Base-by-base conservation (phyloP, 495 filamentous ascomycete genomes). In the Talaromyces stipitatus region DNA sequence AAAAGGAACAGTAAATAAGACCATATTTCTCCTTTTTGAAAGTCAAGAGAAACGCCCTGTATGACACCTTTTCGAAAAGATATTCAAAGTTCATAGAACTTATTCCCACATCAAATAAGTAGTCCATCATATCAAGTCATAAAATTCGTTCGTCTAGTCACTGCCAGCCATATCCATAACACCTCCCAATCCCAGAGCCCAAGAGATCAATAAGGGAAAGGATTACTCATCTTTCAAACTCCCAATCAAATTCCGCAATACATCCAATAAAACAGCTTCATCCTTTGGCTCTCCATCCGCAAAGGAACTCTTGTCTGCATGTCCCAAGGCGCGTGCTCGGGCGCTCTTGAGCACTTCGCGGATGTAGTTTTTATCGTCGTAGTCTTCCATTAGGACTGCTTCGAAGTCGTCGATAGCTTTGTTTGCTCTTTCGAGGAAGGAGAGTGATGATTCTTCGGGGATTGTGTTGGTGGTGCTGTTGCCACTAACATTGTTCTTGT, bases 361-460 rank as follows among this genome's bases (percentile, higher is more conserved):
- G 60, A 78, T 78, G 61, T 78, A 78, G 62, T 78, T 73, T 64
- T 76, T 78, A 56, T 78, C 74, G 47, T 76, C 73, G 55, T 76
- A 78, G 53, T 78, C 74, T 47, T 78, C 73, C 69, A 76, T 72
- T 12, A 78, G 66, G 20, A 78, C 72, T 32, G 70, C 67, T 51
- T 78, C 74, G 45, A 78, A 78, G 59, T 76, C 73, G 57, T 78
- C 74, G 51, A 78, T 75, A n/a, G 74, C 72, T 62, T 77, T 76
- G 62, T 74, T 72, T 10, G 75, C 74, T 43, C 74, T 66, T 16
- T 80, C 76, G 61, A 65, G 70, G 69, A 77, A 78, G 50, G 71
- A 74, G 6, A 68, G 65, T 71, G 76, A 57, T 71, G 77, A 54
- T 76, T 73, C 61, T 69, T 70, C n/a, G n/a, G n/a, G n/a, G n/a